Conservation (phyloP, 495 filamentous ascomycete genomes). For the Podospora pseudoanserina region DNA sequence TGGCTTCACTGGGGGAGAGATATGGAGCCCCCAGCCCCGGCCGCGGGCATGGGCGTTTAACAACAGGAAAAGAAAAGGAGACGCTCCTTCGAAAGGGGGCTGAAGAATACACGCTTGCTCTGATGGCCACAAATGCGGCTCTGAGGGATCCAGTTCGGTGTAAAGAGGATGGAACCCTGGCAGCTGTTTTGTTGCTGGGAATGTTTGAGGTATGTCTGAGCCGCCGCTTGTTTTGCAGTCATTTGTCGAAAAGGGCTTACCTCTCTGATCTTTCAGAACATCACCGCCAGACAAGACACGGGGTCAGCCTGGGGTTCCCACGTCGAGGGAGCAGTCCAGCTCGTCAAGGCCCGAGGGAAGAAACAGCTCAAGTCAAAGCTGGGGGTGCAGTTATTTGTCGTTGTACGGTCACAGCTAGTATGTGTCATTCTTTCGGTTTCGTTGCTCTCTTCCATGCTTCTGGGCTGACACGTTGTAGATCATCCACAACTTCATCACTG, state of each 20-base stretch:
- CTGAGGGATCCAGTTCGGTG: conserved; percentile 44
- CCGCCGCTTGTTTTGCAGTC: not conserved
- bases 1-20: conserved; percentile 44
- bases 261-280: conserved; percentile 37
- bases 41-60: not conserved
- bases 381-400: conserved; percentile 48
- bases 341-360: conserved; percentile 51
- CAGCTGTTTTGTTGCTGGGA: conserved; percentile 58
- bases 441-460: conserved; percentile 6
- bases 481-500: conserved; percentile 45
- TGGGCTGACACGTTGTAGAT: conserved; percentile 26
- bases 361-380: conserved; percentile 47
- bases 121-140: conserved; percentile 52
- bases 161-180: conserved; percentile 54
- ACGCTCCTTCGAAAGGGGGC: conserved; percentile 36
- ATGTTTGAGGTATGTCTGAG: conserved; percentile 55
- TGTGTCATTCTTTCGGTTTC: conserved; percentile 13
- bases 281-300: conserved; percentile 44
- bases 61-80: conserved; percentile 5
- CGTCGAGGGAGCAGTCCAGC: conserved; percentile 51
- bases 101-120: conserved; percentile 46
- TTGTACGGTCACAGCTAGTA: conserved; percentile 53
- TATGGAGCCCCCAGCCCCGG: not conserved
- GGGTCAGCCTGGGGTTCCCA: conserved; percentile 53
- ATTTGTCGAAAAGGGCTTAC: conserved; percentile 19